Base-by-base conservation (phyloP, 345 rosid species). In the Laguncularia racemosa region DNA sequence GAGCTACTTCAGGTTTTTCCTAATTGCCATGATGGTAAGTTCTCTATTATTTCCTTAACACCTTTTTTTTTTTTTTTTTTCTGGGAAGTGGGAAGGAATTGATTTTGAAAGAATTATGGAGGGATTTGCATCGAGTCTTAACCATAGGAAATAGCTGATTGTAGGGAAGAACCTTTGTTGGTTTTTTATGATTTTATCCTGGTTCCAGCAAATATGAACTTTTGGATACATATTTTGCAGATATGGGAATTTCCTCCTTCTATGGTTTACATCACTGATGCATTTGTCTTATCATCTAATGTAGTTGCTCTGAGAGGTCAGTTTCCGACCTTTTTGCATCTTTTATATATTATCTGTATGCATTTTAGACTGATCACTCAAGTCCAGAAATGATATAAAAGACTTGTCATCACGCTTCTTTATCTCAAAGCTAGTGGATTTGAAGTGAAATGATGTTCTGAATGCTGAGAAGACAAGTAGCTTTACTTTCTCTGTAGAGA, bases 171-270 rank as follows among this genome's bases (percentile, higher is more conserved):
- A 12, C 14, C 5, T 7, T 48, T 21, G 20, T 56, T 50, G 4
- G 26, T 33, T 57, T 57, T 45, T 8, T 48, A 21, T 13, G 28
- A n/a, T 13, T 44, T 14, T 46, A 20, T 12, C 7, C n/a, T 46
- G 18, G 14, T 20, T 15, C 17, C 13, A 14, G 17, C 45, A 6
- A 12, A 6, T 6, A 6, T 40, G 23, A 55, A 53, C 21, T 50
- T 44, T 12, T 44, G 28, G 26, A 19, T 53, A 21, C 48, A 33
- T 62, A 40, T 59, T 59, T 55, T 59, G 33, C 87, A 86, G 96
- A 84, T 91, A 40, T 86, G 95, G 98, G 82, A 84, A 61, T 83
- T 91, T 56, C 93, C 95, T 3, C 59, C 85, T 33, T 86, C 88
- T 7, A 90, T 84, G 67, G 71, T 81, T 58, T 76, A 75, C 72